phyloP scores from a whole-genome alignment of 164 flowering plant genomes.

The Umbilicus rupestris region DNA sequence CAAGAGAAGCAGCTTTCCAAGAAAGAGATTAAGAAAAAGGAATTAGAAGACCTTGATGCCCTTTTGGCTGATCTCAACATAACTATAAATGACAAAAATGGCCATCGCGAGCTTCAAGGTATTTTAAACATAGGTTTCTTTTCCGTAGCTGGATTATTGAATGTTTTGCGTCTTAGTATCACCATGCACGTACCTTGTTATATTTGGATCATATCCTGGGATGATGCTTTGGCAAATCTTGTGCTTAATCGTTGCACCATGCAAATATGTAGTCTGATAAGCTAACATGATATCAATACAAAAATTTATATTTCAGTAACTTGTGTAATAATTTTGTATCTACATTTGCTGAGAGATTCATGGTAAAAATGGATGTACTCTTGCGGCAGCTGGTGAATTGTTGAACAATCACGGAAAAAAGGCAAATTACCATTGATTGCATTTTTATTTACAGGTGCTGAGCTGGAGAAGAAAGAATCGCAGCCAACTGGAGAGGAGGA shows the following conservation, averaged over 20 bases:
- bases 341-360: too few species aligned
- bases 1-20: constrained; percentile 86
- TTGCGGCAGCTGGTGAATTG: background rate
- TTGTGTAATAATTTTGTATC: too few species aligned
- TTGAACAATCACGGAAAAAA: background rate
- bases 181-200: too few species aligned
- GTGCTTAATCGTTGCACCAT: too few species aligned
- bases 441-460: constrained; percentile 23
- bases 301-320: background rate
- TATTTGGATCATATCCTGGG: too few species aligned
- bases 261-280: too few species aligned
- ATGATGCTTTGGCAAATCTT: too few species aligned
- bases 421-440: background rate
- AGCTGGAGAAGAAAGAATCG: constrained; percentile 35
- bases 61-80: constrained; percentile 71
- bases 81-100: constrained; percentile 30
- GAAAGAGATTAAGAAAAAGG: constrained; percentile 83
- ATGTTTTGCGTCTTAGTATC: background rate
- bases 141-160: background rate
- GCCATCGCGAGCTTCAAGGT: constrained; percentile 43
- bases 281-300: background rate
- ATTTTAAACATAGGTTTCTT: constrained; percentile 9
- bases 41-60: constrained; percentile 82
- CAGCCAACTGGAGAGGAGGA: constrained; percentile 37
- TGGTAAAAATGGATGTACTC: background rate